Conservation (phyloP, 208 protist species). For the Acanthamoeba castellanii region DNA sequence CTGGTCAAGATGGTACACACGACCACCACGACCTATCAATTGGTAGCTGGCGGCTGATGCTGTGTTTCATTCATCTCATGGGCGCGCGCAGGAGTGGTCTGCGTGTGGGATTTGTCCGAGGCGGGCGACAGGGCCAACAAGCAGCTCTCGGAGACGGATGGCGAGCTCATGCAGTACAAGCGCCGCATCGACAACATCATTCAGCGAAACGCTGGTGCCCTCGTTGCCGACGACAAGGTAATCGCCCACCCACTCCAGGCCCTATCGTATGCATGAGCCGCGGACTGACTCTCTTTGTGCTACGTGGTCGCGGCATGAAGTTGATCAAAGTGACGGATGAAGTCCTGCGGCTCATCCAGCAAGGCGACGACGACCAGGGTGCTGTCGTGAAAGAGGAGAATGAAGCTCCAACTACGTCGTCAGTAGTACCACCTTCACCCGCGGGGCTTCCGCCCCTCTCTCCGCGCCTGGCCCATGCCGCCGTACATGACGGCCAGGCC, state of each 20-base stretch:
- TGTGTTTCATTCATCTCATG: not conserved
- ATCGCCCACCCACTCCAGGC: too few species aligned
- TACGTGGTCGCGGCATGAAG: not conserved
- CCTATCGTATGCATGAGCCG: too few species aligned
- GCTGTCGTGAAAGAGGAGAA: not conserved
- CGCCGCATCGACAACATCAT: conserved; percentile 38
- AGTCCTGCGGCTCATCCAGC: not conserved
- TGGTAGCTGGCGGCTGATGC: not conserved
- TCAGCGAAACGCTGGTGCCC: not conserved
- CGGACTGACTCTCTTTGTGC: too few species aligned
- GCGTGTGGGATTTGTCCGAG: conserved; percentile 9
- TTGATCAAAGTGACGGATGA: conserved; percentile 1
- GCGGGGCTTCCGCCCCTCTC: not conserved
- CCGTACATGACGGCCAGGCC: not conserved
- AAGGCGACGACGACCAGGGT: not conserved
- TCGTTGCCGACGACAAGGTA: conserved; percentile 8
- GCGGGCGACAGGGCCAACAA: not conserved
- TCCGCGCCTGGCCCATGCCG: not conserved
- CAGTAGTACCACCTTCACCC: not conserved
- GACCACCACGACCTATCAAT: not conserved
- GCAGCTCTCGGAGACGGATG: not conserved
- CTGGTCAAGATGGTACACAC: conserved; percentile 7
- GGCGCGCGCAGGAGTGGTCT: not conserved
- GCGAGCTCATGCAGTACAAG: conserved; percentile 43
- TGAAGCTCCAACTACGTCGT: not conserved